Percentiles rank a stretch among this genome's conserved stretches.
Conservation (phyloP, 2,329 filamentous ascomycete genomes). For the Aspergillus brasiliensis region DNA sequence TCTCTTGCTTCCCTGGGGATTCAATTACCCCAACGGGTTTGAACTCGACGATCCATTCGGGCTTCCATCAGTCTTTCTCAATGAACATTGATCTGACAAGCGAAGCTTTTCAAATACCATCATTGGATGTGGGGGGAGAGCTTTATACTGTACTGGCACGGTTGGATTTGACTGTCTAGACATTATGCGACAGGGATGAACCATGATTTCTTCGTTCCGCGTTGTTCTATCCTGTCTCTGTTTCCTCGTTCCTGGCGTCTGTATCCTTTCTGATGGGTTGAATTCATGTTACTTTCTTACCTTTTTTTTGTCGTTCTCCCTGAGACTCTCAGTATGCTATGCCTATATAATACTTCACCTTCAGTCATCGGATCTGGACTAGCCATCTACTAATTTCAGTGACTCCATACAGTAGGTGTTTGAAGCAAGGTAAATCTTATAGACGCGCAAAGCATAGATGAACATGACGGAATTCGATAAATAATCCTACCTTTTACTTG, state of each 20-base stretch:
- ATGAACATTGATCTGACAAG: conserved; percentile 17
- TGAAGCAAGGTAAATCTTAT: background rate
- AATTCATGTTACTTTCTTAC: conserved; percentile 29
- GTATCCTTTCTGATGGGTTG: conserved; percentile 33
- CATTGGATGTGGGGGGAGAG: conserved; percentile 12
- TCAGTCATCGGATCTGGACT: background rate
- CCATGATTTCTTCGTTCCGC: conserved; percentile 30
- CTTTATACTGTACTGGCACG: conserved; percentile 21
- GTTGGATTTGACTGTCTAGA: conserved; percentile 36
- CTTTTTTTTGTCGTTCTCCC: conserved; percentile 13
- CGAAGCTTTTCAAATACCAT: conserved; percentile 14
- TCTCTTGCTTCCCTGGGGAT: conserved; percentile 1
- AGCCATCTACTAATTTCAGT: background rate
- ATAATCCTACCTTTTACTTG: too few relatives aligned
- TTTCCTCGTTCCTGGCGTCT: conserved; percentile 36
- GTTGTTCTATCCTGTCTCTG: conserved; percentile 31
- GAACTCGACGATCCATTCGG: background rate
- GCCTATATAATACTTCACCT: conserved; percentile 36
- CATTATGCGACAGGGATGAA: conserved; percentile 29
- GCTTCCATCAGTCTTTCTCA: conserved; percentile 9
- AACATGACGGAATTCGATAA: too few relatives aligned
- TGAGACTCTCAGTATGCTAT: conserved; percentile 35
- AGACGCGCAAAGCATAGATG: too few relatives aligned
- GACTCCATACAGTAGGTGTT: background rate
- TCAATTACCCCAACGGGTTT: conserved; percentile 5